Percentiles rank a stretch among this genome's conserved stretches.
Conservation (phyloP, 2,329 filamentous ascomycete species). For the Monosporascus sp. region DNA sequence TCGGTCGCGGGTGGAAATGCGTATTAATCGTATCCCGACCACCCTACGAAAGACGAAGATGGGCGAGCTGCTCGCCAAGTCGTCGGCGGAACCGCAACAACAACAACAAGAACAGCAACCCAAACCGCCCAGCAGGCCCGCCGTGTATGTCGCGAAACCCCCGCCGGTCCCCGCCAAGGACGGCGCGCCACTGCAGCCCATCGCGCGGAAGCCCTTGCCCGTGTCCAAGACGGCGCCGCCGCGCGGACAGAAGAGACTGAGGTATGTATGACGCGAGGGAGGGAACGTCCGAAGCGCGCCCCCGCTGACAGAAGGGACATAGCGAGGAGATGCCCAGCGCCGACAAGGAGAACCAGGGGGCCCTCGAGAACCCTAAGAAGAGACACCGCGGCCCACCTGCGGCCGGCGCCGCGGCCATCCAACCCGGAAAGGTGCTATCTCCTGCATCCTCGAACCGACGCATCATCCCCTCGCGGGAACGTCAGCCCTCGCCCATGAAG, state of each 20-base stretch:
- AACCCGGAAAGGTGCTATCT: conserved; percentile 63
- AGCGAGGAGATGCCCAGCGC: conserved; percentile 60
- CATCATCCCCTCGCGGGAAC: conserved; percentile 47
- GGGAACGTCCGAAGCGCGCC: no score
- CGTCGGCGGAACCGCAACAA: conserved; percentile 36
- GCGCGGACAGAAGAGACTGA: conserved; percentile 42
- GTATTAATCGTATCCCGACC: conserved; percentile 85
- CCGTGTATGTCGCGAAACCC: conserved; percentile 27
- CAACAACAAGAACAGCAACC: conserved; percentile 18
- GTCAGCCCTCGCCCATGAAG: conserved; percentile 48
- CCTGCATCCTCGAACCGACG: conserved; percentile 79
- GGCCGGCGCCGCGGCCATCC: conserved; percentile 32
- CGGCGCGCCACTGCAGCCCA: conserved; percentile 28
- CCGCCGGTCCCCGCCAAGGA: conserved; percentile 50
- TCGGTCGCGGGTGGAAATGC: conserved; percentile 81
- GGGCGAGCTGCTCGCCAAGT: conserved; percentile 64
- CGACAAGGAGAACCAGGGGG: conserved; percentile 73
- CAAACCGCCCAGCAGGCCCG: conserved; percentile 9
- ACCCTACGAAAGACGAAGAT: conserved; percentile 75
- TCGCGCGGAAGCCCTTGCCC: conserved; percentile 30
- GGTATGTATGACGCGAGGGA: conserved; percentile 31
- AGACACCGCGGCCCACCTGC: conserved; percentile 42
- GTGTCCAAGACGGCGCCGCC: conserved; percentile 18
- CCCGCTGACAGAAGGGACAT: conserved; percentile 9
- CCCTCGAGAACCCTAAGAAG: conserved; percentile 67